Evolutionary conservation across 345 rosid genomes (phyloP).

Genomic region (Lepidium africanum): DNA sequence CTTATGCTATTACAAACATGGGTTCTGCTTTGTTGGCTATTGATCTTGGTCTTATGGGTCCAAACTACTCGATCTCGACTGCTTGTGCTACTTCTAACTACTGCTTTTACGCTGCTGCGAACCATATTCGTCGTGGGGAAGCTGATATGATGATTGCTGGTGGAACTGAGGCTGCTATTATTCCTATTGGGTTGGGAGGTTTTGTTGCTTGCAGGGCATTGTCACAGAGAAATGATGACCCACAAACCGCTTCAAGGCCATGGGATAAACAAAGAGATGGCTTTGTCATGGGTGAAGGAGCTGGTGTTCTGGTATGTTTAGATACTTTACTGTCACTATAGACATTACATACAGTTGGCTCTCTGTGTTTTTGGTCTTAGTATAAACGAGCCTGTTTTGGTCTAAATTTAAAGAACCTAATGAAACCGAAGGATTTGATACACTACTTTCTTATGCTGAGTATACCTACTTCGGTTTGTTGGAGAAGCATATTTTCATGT

Average conservation of each 20-base stretch:
- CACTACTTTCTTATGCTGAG: not conserved
- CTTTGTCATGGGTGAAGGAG: slow-evolving; percentile 98
- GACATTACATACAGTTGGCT: not conserved
- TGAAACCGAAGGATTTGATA: not conserved
- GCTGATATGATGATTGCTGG: slow-evolving; percentile 99
- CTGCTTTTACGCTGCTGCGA: slow-evolving; percentile 98
- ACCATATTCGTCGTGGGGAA: slow-evolving; percentile 97
- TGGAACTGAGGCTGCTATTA: slow-evolving; percentile 96
- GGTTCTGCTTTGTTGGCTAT: slow-evolving; percentile 89
- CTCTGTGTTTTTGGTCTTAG: not conserved
- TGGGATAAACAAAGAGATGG: slow-evolving; percentile 97
- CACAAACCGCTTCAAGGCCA: slow-evolving; percentile 95
- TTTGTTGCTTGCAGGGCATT: slow-evolving; percentile 96
- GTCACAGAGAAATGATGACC: slow-evolving; percentile 98
- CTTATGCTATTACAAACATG: slow-evolving; percentile 94
- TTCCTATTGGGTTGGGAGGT: slow-evolving; percentile 96
- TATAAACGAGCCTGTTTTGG: not conserved
- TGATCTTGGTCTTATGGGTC: slow-evolving; percentile 98
- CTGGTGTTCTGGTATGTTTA: slow-evolving; percentile 88
- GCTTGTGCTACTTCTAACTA: slow-evolving; percentile 97
- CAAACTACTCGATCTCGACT: slow-evolving; percentile 95
- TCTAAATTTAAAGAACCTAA: not conserved
- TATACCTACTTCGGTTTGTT: not conserved
- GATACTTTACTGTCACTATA: not conserved
- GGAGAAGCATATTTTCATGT: not conserved